Evolutionary conservation across 805 yeast genomes (phyloP).

Genomic region (Myxozyma vanderwaltii): DNA sequence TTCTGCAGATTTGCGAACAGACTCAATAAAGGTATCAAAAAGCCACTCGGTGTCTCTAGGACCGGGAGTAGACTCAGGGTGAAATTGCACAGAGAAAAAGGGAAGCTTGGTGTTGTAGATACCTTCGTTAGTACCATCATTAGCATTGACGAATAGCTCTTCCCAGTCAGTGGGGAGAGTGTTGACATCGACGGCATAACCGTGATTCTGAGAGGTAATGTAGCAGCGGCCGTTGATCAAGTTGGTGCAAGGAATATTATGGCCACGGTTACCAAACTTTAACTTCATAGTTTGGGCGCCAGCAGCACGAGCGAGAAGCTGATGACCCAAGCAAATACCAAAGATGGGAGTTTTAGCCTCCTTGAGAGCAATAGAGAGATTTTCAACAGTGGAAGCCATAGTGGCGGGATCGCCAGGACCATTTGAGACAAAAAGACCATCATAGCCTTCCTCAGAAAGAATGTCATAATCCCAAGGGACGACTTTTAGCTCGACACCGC

Average conservation of each 20-base stretch:
- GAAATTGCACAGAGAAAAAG: conserved; percentile 96
- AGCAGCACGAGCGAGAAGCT: conserved; percentile 88
- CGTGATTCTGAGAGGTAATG: conserved; percentile 98
- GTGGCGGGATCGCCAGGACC: conserved; percentile 99
- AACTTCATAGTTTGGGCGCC: conserved; percentile 92
- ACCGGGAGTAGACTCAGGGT: conserved; percentile 99
- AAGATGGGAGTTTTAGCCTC: conserved; percentile 84
- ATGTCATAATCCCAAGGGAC: conserved; percentile 96
- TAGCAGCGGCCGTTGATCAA: conserved; percentile 89
- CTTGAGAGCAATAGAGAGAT: conserved; percentile 58
- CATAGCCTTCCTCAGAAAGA: conserved; percentile 69
- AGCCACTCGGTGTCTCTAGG: conserved; percentile 98
- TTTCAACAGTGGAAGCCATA: conserved; percentile 65
- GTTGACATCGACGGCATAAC: conserved; percentile 88
- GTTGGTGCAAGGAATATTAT: conserved; percentile 95
- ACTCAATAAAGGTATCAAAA: conserved; percentile 85
- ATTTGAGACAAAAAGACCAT: conserved; percentile 85
- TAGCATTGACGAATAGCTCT: conserved; percentile 91
- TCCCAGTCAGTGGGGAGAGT: conserved; percentile 83
- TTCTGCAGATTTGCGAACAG: conserved; percentile 61
- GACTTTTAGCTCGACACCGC: conserved; percentile 94
- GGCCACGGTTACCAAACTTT: conserved; percentile 98
- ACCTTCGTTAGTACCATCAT: conserved; percentile 98
- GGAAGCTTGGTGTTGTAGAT: conserved; percentile 87
- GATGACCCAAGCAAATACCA: conserved; percentile 98